Evolutionary conservation across 345 rosid species (phyloP), one percentile per base, ranked within the genome.

Genomic region (Trapa bicornis): DNA sequence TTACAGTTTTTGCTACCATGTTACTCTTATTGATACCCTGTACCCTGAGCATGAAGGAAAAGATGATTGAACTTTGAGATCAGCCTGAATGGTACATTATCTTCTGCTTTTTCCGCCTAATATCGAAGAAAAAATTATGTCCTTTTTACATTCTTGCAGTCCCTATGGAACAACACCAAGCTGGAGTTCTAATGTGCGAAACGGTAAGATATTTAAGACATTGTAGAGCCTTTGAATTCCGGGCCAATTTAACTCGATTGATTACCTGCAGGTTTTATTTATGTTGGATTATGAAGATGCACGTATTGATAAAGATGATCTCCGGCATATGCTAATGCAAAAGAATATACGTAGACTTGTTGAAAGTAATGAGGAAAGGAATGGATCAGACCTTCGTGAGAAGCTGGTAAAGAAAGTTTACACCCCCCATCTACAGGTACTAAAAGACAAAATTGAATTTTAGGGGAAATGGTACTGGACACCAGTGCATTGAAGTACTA

Each of bases 311-410:
- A 81, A 75, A 80, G 81, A 80, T 74, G 99, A 94, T 78, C 95
- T 94, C 32, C 89, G 99, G 37, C 73, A 75, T 70, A 91, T 91
- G 75, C 88, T 91, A 75, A 54, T 88, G 84, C 88, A 74, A 78
- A 94, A 89, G 71, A 89, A 78, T 65, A 74, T 67, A 5, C 73
- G 70, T 79, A 84, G 82, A 75, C 78, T 65, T 73, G 68, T 77
- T 71, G 81, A 75, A 66, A 85, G 75, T 75, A 82, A 84, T 64
- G 72, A 82, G 69, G 85, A 73, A 22, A 71, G 65, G 45, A 81
- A 79, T 62, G 74, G 67, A 38, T 43, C 79, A 70, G 97, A 94
- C 75, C 96, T 94, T 45, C 92, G 99, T 47, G 83, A 82, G 58
- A 89, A 85, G 82, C 81, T 91, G 65, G 82, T 89, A 37, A 84